Evolutionary conservation across 371 early-diverging fungal species (phyloP).

Genomic region (Apophysomyces elegans): DNA sequence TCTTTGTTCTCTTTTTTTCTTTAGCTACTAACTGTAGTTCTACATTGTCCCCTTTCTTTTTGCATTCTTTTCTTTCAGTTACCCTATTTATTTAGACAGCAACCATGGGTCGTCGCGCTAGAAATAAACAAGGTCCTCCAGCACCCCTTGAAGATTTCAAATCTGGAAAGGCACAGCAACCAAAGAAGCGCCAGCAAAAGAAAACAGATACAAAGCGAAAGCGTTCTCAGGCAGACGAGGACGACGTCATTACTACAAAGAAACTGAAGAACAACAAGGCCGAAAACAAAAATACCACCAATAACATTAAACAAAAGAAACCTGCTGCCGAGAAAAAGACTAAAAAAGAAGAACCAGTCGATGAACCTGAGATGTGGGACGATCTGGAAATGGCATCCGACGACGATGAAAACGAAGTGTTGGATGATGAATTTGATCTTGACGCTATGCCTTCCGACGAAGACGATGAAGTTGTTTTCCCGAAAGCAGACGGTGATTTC

Average conservation of each 20-base stretch:
- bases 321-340: constrained; percentile 23
- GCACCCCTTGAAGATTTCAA: constrained; percentile 22
- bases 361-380: constrained; percentile 45
- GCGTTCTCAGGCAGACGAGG: constrained; percentile 23
- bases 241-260: constrained; percentile 42
- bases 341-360: constrained; percentile 36
- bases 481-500: constrained; percentile 58
- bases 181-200: constrained; percentile 18
- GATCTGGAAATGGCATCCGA: constrained; percentile 58
- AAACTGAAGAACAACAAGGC: constrained; percentile 36
- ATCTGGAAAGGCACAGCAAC: constrained; percentile 12
- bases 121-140: constrained; percentile 32
- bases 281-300: not conserved
- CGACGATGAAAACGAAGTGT: constrained; percentile 38
- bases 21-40: not conserved
- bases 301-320: constrained; percentile 35
- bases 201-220: constrained; percentile 23
- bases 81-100: not conserved
- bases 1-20: not conserved
- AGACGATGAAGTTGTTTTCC: constrained; percentile 46
- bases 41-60: not conserved
- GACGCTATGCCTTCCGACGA: constrained; percentile 35
- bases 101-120: constrained; percentile 32
- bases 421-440: constrained; percentile 36
- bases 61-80: not conserved